A percentile compares a stretch with the other conserved stretches of the same genome.
These are phyloP conservation scores for Neospora caninum DNA, from an alignment of 169 alveolate species.

Conservation along the genomic window DNA sequence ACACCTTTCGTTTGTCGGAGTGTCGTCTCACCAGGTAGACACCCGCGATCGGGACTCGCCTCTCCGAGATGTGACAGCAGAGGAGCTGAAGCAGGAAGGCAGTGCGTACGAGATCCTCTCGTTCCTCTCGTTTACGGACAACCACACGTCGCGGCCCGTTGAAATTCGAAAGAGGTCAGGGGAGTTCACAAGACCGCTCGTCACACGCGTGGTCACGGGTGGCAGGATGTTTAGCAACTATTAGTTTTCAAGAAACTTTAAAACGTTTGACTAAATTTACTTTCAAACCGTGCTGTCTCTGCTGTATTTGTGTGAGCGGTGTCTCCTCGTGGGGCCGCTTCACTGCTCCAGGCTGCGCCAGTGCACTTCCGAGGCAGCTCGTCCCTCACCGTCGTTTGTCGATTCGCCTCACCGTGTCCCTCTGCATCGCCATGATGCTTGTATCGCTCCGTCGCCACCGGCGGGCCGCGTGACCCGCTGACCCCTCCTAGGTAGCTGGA, in stretches of 20 bases:
- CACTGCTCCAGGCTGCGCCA: background rate
- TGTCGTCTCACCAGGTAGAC: slow-evolving; percentile 45
- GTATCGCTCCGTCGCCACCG: too few relatives aligned
- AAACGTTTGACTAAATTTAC: background rate
- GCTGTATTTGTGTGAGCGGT: background rate
- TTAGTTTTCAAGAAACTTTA: background rate
- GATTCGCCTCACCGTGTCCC: too few relatives aligned
- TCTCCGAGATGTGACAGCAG: slow-evolving; percentile 66
- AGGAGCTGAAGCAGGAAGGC: slow-evolving; percentile 71
- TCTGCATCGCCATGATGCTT: too few relatives aligned
- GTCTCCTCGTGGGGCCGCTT: too few relatives aligned
- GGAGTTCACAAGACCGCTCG: background rate
- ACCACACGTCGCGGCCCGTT: slow-evolving; percentile 73
- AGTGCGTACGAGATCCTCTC: slow-evolving; percentile 72
- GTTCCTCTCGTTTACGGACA: slow-evolving; percentile 73
- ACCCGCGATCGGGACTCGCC: slow-evolving; percentile 70
- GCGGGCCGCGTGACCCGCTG: background rate
- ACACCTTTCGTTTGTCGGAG: too few relatives aligned
- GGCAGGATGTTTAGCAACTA: background rate
- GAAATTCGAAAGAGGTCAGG: slow-evolving; percentile 73
- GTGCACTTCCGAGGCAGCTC: too few relatives aligned
- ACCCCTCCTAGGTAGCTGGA: background rate
- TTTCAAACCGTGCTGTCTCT: background rate
- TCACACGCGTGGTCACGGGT: background rate
- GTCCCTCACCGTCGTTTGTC: too few relatives aligned